Conservation (phyloP, 2,329 filamentous ascomycete genomes). For the Monilinia fructicola region DNA sequence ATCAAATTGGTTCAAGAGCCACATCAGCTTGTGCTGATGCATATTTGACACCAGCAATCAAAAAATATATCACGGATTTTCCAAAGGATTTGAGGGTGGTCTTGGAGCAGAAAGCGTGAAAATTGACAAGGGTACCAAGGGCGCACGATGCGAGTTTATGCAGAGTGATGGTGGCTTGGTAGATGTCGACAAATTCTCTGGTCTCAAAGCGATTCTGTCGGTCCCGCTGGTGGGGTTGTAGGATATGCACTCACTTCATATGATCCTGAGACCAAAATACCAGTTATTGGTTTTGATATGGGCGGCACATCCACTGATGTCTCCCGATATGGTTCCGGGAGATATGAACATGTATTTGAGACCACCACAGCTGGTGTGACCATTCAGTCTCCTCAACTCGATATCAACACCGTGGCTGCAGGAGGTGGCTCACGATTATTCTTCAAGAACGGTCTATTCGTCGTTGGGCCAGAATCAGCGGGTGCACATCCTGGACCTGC, state of each 20-base stretch:
- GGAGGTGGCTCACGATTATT: conserved; percentile 55
- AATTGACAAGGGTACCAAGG: conserved; percentile 60
- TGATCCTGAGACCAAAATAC: conserved; percentile 75
- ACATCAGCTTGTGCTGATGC: conserved; percentile 73
- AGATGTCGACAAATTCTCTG: conserved; percentile 79
- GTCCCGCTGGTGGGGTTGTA: conserved; percentile 89
- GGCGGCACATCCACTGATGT: conserved; percentile 91
- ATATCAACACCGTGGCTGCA: conserved; percentile 66
- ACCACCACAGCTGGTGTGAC: conserved; percentile 76
- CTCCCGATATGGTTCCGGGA: conserved; percentile 75
- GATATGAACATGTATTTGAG: conserved; percentile 72
- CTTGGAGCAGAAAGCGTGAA: conserved; percentile 75
- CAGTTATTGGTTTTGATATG: conserved; percentile 96
- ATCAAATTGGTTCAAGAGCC: conserved; percentile 69
- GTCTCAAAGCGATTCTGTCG: conserved; percentile 80
- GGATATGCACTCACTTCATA: conserved; percentile 91
- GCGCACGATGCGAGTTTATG: conserved; percentile 91
- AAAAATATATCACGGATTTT: conserved; percentile 72
- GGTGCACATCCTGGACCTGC: conserved; percentile 83
- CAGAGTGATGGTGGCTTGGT: conserved; percentile 66
- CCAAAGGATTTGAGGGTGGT: conserved; percentile 76
- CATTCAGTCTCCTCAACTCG: conserved; percentile 75
- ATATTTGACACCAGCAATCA: conserved; percentile 70
- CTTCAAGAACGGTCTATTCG: conserved; percentile 68
- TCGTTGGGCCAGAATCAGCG: conserved; percentile 61